Conservation (phyloP, 2,329 filamentous ascomycete genomes). For the Fusarium gaditjirri region DNA sequence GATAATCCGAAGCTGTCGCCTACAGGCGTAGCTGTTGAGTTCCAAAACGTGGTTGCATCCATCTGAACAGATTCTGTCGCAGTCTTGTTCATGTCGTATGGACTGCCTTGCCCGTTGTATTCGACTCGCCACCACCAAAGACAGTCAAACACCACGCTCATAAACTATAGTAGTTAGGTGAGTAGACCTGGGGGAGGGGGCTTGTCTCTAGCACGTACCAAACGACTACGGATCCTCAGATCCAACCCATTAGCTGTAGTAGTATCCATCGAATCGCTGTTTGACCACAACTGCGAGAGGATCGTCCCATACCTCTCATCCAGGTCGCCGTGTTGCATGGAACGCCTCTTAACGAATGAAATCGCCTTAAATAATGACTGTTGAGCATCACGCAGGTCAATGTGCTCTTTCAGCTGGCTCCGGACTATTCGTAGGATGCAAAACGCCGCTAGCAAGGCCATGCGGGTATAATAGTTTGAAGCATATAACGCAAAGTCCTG, state of each 20-base stretch:
- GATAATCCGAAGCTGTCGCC: neutral
- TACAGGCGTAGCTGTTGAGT: neutral
- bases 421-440: slow-evolving; percentile 1
- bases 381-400: neutral
- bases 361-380: slow-evolving; percentile 1
- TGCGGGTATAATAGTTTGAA: neutral
- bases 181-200: too few relatives aligned
- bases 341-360: neutral
- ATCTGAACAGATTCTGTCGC: neutral
- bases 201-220: neutral
- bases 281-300: slow-evolving; percentile 5
- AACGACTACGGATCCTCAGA: slow-evolving; percentile 1
- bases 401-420: neutral
- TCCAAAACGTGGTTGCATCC: neutral
- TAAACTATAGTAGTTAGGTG: neutral
- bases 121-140: slow-evolving; percentile 10
- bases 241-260: neutral
- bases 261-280: neutral
- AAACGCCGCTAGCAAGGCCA: slow-evolving; percentile 2
- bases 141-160: slow-evolving; percentile 3
- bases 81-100: neutral
- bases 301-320: slow-evolving; percentile 2
- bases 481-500: slow-evolving; percentile 1
- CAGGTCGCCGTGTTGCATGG: neutral
- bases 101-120: slow-evolving; percentile 4